Evolutionary conservation across 1,139 yeast genomes (phyloP), one percentile per base, ranked within the genome.

Genomic region (Blastobotrys raffinosifermentans): DNA sequence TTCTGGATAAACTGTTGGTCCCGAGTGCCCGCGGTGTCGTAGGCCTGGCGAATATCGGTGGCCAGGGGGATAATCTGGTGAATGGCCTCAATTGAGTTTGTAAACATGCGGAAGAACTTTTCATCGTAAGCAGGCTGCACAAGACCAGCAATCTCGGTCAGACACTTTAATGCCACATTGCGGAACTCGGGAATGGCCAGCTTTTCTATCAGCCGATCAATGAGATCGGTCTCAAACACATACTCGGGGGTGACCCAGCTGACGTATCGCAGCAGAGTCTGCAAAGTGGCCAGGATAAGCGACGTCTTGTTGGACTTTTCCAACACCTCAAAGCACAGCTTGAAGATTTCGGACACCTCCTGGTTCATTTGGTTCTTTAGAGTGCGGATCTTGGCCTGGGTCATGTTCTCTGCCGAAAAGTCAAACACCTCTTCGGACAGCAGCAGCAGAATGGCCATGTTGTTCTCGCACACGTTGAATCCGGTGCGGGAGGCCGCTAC

Each of bases 1-100:
- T 91, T 96, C 64, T 93, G 96, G 53, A 93, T 75, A 55, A 89
- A 89, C 29, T 94, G 89, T 67, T 91, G 98, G 57, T 89, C 97
- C 36, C 75, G 70, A 15, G 95, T 75, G 53, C 73, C 75, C 4
- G 96, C 95, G 48, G 70, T 69, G 39, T 75, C 73, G 61, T 91
- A 93, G 15, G 85, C 76, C 39, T 72, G 72, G 51, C 74, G 78
- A 54, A 91, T 71, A 55, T 89, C 85, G 2, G 93, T 75, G 19
- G 73, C 67, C 22, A 80, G 70, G 2, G 97, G 96, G 16, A 91
- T 73, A 34, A 89, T 77, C 39, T 68, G 65, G 41, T 75, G 69
- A 48, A 91, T 73, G 50, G 80, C 80, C 45, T 80, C 82, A 72
- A 91, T 72, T 1, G 96, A 66, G 43, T 75, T 70, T 47, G 76